Base-by-base conservation (phyloP, 768 basidiomycete species). In the Macrolepiota dolichaula region DNA sequence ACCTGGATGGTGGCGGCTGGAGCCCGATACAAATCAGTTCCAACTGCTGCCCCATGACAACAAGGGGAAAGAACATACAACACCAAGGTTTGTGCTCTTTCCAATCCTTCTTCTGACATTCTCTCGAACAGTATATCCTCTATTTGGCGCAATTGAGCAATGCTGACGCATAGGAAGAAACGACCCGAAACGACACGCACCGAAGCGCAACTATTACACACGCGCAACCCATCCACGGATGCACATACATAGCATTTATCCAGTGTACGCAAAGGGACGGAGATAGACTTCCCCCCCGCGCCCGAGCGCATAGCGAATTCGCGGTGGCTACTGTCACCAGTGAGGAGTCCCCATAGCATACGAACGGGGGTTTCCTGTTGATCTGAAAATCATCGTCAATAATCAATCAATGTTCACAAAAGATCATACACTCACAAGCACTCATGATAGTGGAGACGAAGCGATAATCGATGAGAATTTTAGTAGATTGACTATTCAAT, bases 1-100 rank as follows among this genome's bases (percentile, higher is more conserved):
- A n/a, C 70, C 12, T 70, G 63, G 51, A 76, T 73, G 1, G 76
- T 78, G 61, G 72, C 72, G 2, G 73, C 74, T 76, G 46, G 3
- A n/a, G n/a, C 4, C 42, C 6, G 13, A 38, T 3, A 5, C 51
- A 51, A n/a, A 29, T 51, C 38, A n/a, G n/a, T 44, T 19, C 42
- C 9, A 4, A n/a, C 15, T 17, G 17, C 19, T 44, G n/a, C 5
- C 19, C 19, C 42, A n/a, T 32, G 29, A 32, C 3, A 7, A 7
- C 7, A 44, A 44, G 42, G 2, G 15, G 19, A n/a, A 42, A 42
- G 40, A 24, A 53, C 59, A 15, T 35, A 64, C 63, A 53, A 44
- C 64, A 63, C 27, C 38, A 46, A 17, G 13, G 13, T 24, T 62
- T 63, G 44, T 65, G 64, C 5, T 32, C 35, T 24, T 57, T 60